Evolutionary conservation across 2,329 filamentous ascomycete species (phyloP).

Genomic region (Cytospora mali): DNA sequence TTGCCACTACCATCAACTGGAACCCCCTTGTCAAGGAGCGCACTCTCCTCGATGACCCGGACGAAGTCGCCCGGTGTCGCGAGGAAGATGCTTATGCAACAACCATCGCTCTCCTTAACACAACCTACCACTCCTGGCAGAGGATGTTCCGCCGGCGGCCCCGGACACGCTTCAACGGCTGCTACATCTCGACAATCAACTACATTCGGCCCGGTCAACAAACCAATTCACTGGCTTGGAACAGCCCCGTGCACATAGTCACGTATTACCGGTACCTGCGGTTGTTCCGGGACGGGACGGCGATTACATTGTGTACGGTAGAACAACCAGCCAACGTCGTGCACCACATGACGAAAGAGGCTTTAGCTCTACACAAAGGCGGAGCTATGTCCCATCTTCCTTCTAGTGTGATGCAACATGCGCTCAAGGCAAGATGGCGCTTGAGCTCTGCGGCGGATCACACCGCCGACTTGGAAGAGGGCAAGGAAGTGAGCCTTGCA

Average conservation of each 20-base stretch:
- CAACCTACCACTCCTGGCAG: conserved; percentile 57
- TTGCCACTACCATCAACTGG: conserved; percentile 63
- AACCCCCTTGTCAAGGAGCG: conserved; percentile 44
- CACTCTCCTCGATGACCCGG: conserved; percentile 37
- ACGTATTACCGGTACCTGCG: conserved; percentile 98
- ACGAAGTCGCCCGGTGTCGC: conserved; percentile 41
- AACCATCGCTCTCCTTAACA: conserved; percentile 47
- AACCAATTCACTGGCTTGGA: conserved; percentile 73
- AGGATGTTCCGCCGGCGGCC: conserved; percentile 80
- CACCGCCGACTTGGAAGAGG: conserved; percentile 22
- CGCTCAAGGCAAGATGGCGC: conserved; percentile 60
- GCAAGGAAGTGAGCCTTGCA: conserved; percentile 36
- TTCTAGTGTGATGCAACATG: conserved; percentile 66
- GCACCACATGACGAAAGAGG: conserved; percentile 75
- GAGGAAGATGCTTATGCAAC: conserved; percentile 39
- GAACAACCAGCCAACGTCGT: conserved; percentile 85
- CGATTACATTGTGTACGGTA: conserved; percentile 79
- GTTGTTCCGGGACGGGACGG: conserved; percentile 88
- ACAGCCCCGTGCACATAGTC: conserved; percentile 85
- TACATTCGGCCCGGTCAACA: conserved; percentile 84
- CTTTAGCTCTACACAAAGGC: conserved; percentile 54
- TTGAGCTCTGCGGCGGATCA: conserved; percentile 43
- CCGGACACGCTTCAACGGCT: conserved; percentile 88
- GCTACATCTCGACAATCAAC: conserved; percentile 96
- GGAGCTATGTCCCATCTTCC: conserved; percentile 43